Evolutionary conservation across 805 yeast species (phyloP).

Genomic region (Candida silvatica): DNA sequence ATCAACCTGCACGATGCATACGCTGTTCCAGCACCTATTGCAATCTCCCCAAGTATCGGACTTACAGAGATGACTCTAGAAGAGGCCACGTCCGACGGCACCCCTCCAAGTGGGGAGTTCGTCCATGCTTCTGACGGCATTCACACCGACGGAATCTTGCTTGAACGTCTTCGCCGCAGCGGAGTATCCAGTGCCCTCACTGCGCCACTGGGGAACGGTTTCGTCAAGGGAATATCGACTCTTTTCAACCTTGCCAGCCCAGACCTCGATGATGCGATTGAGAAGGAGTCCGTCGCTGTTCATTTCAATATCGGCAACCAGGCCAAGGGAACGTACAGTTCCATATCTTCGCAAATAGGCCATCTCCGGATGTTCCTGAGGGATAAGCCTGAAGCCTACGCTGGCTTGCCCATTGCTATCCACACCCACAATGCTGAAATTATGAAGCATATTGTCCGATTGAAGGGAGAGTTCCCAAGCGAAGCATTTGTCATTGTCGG

Average conservation of each 20-base stretch:
- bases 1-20: conserved; percentile 1
- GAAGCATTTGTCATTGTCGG: conserved; percentile 1
- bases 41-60: conserved; percentile 3
- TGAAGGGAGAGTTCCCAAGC: conserved; percentile 1
- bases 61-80: conserved; percentile 2
- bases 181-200: conserved; percentile 1
- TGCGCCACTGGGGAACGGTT: conserved; percentile 1
- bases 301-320: conserved; percentile 3
- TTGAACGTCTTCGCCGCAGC: background rate
- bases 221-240: conserved; percentile 1
- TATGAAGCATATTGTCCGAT: conserved; percentile 1
- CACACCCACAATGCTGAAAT: conserved; percentile 3
- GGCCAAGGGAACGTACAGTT: background rate
- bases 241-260: background rate
- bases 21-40: conserved; percentile 1
- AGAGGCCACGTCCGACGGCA: conserved; percentile 2
- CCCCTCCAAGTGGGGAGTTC: background rate
- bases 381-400: background rate
- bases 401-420: conserved; percentile 1
- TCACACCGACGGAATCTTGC: conserved; percentile 1
- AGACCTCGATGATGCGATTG: background rate
- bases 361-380: background rate
- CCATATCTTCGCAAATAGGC: conserved; percentile 1
- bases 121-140: conserved; percentile 2
- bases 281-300: conserved; percentile 1